Evolutionary conservation across 352 stramenopile genomes (phyloP), one percentile per base, ranked within the genome.

Genomic region (Pythium dissotocum): DNA sequence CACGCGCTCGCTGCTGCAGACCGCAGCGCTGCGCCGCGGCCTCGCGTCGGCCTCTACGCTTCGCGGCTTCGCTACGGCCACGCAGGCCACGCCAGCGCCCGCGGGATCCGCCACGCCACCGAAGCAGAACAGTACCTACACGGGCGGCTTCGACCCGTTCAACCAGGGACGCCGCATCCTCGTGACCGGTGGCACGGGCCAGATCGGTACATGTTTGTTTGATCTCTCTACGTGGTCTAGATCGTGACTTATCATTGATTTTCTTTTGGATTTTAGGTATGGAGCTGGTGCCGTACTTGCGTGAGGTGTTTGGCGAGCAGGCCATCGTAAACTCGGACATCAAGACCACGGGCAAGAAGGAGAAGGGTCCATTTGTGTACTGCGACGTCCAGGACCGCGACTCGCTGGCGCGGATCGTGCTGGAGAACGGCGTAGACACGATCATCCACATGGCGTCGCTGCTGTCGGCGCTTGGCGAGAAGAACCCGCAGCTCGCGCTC

Each of bases 391-490:
- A 89, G 66, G 87, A 93, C 77, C 73, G 75, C 46, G 82, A 91
- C 58, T 78, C 74, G 24, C 77, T 97, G 28, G 81, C 79, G 28
- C 87, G 90, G 18, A 91, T 97, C 52, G 86, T 97, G 44, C 63
- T 93, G 3, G 91, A 98, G 75, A 80, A 97, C 33, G 87, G 84
- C 57, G 75, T 98, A 14, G 82, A 94, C 77, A 95, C 83, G 28
- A 94, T 98, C 57, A 81, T 98, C 44, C 91, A 98, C 82, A 90
- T 97, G 73, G 92, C 89, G 57, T 95, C 92, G 63, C 70, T 98
- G 63, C 77, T 98, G 32, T 96, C 86, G 51, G 92, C 92, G 28
- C 78, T 96, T 35, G 92, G 91, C 36, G 92, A 98, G 73, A 93
- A 95, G 67, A 96, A 97, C 69, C 91, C 92, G 30, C 72, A 91